Conservation (phyloP, 768 basidiomycete genomes). For the Mycena vitilis region DNA sequence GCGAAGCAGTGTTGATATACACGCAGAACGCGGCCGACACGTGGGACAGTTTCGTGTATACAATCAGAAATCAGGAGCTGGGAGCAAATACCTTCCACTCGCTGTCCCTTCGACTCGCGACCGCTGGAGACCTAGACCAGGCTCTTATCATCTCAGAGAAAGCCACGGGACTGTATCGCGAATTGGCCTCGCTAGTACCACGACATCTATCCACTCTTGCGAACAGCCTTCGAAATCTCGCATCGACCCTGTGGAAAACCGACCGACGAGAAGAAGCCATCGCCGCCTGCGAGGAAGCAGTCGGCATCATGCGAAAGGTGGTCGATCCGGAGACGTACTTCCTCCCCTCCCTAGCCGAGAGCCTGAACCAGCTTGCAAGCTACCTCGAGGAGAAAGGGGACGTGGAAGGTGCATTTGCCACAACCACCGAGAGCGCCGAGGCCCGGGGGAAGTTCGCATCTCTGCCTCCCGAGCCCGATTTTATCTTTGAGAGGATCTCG, state of each 20-base stretch:
- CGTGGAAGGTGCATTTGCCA: background rate
- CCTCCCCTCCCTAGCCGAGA: background rate
- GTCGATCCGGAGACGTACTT: slow-evolving; percentile 3
- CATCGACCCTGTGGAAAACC: background rate
- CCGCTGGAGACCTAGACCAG: background rate
- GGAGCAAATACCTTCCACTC: background rate
- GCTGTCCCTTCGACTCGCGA: slow-evolving; percentile 5
- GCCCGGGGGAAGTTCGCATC: background rate
- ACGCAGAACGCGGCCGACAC: background rate
- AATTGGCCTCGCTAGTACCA: background rate
- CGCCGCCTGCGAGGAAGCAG: slow-evolving; percentile 5
- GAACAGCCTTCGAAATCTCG: slow-evolving; percentile 7
- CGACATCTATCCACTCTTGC: slow-evolving; percentile 1
- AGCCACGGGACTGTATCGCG: slow-evolving; percentile 2
- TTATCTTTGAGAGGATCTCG: background rate
- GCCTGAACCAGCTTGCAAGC: background rate
- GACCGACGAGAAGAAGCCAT: slow-evolving; percentile 1
- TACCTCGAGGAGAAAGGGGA: background rate
- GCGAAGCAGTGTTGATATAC: slow-evolving; percentile 5
- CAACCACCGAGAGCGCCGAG: background rate
- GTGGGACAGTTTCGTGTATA: background rate
- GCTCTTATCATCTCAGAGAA: slow-evolving; percentile 4
- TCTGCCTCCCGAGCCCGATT: background rate
- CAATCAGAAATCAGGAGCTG: background rate
- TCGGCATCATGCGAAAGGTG: slow-evolving; percentile 6